Evolutionary conservation across 2,329 filamentous ascomycete genomes (phyloP), one percentile per base, ranked within the genome.

Genomic region (Penicillium glabrum): DNA sequence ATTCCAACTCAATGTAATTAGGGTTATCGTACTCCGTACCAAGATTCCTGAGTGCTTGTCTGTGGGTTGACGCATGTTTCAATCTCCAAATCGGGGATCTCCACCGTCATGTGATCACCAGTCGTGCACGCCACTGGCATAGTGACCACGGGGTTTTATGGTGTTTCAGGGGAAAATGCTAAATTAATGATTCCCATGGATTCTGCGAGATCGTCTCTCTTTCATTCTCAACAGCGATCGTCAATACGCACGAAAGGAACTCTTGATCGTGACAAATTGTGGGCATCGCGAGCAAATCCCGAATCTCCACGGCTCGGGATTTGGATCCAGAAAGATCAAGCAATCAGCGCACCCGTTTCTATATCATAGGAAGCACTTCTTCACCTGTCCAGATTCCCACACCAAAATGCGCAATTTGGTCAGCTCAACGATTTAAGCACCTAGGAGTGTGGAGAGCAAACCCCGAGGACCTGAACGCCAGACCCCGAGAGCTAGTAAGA

Each of bases 261-360:
- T 29, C 9, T 39, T 39, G 50, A 37, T 48, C 39, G 51, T 57
- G 56, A 58, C 56, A 59, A 57, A 60, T 62, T 54, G 52, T 48
- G 51, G 47, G 29, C 33, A 46, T 53, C 51, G 50, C 51, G 61
- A 66, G 56, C 71, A 74, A 73, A 73, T 68, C 72, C 72, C 71
- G 71, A 67, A 62, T 53, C 51, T 53, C 54, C 50, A 61, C 56
- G 53, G 54, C 53, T 68, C 72, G 72, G 72, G 72, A 71, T 74
- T 72, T 74, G 72, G 50, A 53, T 58, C 55, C 37, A 46, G 58
- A 54, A 57, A 59, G 57, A 63, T 63, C 61, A 64, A 68, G 69
- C 70, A 69, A 64, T 72, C 65, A 69, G 63, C 68, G 58, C 53
- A 56, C 63, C 19, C 61, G 57, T 62, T 60, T 61, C 56, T 66